A percentile compares a stretch with the other conserved stretches of the same genome.
Evolutionary conservation across 306 rosid species (phyloP).

Genomic region (Phaseolus lunatus): DNA sequence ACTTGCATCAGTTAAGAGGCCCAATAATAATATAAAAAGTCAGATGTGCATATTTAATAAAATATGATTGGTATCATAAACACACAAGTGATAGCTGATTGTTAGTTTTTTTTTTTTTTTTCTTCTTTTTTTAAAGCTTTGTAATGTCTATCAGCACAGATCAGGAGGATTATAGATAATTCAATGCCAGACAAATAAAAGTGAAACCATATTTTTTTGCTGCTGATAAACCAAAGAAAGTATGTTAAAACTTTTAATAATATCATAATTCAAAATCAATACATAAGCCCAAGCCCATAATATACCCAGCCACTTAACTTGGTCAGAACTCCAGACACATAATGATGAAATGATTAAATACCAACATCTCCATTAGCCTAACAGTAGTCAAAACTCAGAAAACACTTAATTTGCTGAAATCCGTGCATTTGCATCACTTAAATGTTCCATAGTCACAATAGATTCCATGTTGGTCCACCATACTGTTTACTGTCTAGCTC

Average conservation of each 20-base stretch:
- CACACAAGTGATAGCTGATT: background rate
- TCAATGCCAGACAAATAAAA: constrained; percentile 6
- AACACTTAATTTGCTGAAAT: constrained; percentile 7
- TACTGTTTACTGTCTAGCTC: background rate
- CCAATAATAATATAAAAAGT: constrained; percentile 29
- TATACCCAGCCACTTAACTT: constrained; percentile 18
- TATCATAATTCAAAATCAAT: background rate
- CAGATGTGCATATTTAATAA: background rate
- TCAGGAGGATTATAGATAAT: constrained; percentile 1
- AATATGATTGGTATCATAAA: background rate
- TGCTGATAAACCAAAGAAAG: constrained; percentile 7
- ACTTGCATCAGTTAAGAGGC: constrained; percentile 58
- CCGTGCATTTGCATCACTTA: background rate
- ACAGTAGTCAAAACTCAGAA: background rate
- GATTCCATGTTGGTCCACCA: background rate
- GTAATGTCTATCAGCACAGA: background rate
- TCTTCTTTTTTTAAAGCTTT: background rate
- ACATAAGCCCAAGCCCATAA: background rate
- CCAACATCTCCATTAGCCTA: background rate
- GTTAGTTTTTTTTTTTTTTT: background rate
- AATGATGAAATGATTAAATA: background rate
- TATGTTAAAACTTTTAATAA: background rate
- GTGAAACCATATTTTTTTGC: constrained; percentile 5
- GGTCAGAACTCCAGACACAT: background rate
- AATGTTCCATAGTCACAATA: background rate